These are phyloP conservation scores for Aphanoascus verrucosus DNA, from an alignment of 2,329 filamentous ascomycete genomes.

Conservation along the genomic window DNA sequence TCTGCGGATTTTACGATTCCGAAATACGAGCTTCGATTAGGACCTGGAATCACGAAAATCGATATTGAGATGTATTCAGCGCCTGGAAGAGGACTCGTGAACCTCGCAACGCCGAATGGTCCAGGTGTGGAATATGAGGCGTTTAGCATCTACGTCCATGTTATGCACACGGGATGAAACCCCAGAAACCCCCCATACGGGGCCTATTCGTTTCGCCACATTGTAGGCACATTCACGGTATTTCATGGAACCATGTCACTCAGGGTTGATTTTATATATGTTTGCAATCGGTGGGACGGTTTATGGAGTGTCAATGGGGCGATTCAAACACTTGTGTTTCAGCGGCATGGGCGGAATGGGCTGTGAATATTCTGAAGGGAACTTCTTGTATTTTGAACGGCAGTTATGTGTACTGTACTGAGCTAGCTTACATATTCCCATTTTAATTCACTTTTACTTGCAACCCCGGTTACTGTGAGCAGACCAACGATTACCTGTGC, in stretches of 20 bases:
- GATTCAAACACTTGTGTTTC: neutral
- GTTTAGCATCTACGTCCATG: slow-evolving; percentile 62
- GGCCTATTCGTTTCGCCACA: no score
- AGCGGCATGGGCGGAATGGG: slow-evolving; percentile 6
- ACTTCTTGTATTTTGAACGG: neutral
- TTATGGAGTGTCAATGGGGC: neutral
- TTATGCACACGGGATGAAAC: slow-evolving; percentile 35
- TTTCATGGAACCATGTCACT: no score
- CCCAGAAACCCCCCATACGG: no score
- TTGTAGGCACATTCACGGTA: no score
- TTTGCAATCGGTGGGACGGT: neutral
- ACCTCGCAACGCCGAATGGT: slow-evolving; percentile 47
- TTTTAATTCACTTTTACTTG: no score
- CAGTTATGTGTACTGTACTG: neutral
- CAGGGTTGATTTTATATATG: neutral
- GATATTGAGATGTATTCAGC: slow-evolving; percentile 68
- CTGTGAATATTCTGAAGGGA: neutral
- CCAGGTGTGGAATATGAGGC: slow-evolving; percentile 61
- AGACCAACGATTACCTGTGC: neutral
- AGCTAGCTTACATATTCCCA: neutral
- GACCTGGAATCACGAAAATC: slow-evolving; percentile 63
- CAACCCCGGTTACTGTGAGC: no score
- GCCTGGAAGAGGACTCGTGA: slow-evolving; percentile 48
- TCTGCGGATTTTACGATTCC: slow-evolving; percentile 46
- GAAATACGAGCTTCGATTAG: slow-evolving; percentile 64